Evolutionary conservation across 148 eudicot species (phyloP).

Genomic region (Chenopodium berlandieri): DNA sequence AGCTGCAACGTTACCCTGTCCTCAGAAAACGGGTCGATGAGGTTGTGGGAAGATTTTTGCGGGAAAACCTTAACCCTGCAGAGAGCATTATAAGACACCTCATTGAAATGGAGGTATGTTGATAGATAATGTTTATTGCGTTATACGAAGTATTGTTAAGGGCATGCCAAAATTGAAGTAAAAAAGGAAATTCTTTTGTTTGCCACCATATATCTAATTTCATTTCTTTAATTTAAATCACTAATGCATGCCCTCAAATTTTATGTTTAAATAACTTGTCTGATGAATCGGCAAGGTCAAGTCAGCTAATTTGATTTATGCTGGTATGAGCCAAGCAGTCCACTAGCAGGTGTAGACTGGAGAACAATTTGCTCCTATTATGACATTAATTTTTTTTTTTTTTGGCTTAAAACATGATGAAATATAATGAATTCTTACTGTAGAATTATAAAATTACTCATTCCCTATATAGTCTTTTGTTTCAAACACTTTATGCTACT

Average conservation of each 20-base stretch:
- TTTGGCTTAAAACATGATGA: not conserved
- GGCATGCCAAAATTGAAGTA: not conserved
- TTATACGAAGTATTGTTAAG: not conserved
- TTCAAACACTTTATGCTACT: not conserved
- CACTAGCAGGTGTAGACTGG: not conserved
- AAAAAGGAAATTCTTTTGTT: not conserved
- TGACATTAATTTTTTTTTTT: too few relatives aligned
- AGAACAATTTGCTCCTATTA: too few relatives aligned
- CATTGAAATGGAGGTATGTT: conserved; percentile 87
- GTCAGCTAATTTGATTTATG: not conserved
- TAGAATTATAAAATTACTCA: not conserved
- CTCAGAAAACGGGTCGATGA: conserved; percentile 88
- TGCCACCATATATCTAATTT: not conserved
- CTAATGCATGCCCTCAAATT: not conserved
- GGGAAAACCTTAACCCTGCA: conserved; percentile 77
- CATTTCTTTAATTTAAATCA: not conserved
- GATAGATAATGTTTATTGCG: not conserved
- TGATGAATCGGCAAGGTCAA: not conserved
- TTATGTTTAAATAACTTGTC: not conserved
- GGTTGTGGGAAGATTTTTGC: conserved; percentile 71
- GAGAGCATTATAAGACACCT: conserved; percentile 79
- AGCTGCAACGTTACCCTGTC: conserved; percentile 80
- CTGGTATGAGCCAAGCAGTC: not conserved
- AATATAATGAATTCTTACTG: not conserved
- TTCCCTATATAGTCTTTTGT: not conserved